phyloP scores from a whole-genome alignment of 345 rosid genomes.

The Eucalyptus rudis region DNA sequence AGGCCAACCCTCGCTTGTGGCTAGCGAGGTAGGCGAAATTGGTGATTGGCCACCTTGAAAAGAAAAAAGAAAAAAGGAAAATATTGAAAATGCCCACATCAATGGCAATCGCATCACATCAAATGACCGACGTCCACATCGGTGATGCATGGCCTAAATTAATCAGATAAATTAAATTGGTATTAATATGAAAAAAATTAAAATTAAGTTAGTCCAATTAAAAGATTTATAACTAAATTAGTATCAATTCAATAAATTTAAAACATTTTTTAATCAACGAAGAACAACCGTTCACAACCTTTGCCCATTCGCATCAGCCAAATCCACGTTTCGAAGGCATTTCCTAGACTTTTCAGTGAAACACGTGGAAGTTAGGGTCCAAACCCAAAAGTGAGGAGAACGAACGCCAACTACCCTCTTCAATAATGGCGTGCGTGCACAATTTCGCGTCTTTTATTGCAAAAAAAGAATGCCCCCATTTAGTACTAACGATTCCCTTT shows the following conservation, averaged over 20 bases:
- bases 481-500: not conserved
- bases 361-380: not conserved
- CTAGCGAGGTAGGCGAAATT: rapidly evolving
- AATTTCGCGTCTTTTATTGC: not conserved
- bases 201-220: too few relatives aligned
- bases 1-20: not conserved
- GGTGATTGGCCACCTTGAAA: rapidly evolving
- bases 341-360: not conserved
- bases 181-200: too few relatives aligned
- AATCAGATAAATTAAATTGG: rapidly evolving
- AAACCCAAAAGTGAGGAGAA: not conserved
- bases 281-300: not conserved
- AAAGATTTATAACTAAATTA: too few relatives aligned
- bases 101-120: too few relatives aligned
- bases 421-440: not conserved
- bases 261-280: rapidly evolving
- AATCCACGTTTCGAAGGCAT: not conserved
- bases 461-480: not conserved
- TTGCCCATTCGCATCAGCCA: not conserved
- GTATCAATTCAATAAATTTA: rapidly evolving
- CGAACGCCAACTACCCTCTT: not conserved
- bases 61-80: not conserved
- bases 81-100: too few relatives aligned
- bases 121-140: rapidly evolving
- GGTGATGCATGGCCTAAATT: rapidly evolving